Evolutionary conservation across 805 yeast genomes (phyloP).

Genomic region (Candida sphagnicola): DNA sequence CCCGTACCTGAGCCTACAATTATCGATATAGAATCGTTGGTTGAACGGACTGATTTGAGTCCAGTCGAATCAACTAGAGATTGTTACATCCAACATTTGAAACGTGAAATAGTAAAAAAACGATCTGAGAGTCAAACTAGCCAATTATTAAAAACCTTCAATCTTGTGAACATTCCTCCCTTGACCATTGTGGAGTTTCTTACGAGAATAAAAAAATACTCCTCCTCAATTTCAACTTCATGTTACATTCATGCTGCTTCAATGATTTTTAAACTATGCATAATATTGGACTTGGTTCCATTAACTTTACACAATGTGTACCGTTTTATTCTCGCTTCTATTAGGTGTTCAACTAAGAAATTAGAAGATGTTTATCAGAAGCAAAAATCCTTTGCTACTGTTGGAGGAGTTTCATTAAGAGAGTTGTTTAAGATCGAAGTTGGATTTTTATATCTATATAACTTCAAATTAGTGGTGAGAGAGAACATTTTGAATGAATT

Average conservation of each 20-base stretch:
- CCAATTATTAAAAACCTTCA: conserved; percentile 28
- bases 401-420: conserved; percentile 36
- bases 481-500: conserved; percentile 31
- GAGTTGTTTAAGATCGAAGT: conserved; percentile 38
- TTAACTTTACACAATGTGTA: conserved; percentile 33
- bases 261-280: conserved; percentile 31
- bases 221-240: conserved; percentile 35
- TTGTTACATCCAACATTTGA: conserved; percentile 15
- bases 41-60: conserved; percentile 9
- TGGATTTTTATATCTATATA: conserved; percentile 36
- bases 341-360: conserved; percentile 39
- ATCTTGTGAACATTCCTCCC: conserved; percentile 31
- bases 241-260: conserved; percentile 38
- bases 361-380: conserved; percentile 41
- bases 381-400: conserved; percentile 38
- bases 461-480: conserved; percentile 34
- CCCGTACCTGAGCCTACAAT: background rate
- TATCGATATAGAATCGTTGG: conserved; percentile 9
- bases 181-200: conserved; percentile 32
- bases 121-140: conserved; percentile 18
- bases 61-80: conserved; percentile 13
- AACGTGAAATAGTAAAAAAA: conserved; percentile 16
- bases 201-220: conserved; percentile 34
- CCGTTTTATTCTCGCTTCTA: conserved; percentile 34
- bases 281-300: conserved; percentile 28